Evolutionary conservation across 495 filamentous ascomycete genomes (phyloP).

Genomic region (Hypoxylon lienhwacheense): DNA sequence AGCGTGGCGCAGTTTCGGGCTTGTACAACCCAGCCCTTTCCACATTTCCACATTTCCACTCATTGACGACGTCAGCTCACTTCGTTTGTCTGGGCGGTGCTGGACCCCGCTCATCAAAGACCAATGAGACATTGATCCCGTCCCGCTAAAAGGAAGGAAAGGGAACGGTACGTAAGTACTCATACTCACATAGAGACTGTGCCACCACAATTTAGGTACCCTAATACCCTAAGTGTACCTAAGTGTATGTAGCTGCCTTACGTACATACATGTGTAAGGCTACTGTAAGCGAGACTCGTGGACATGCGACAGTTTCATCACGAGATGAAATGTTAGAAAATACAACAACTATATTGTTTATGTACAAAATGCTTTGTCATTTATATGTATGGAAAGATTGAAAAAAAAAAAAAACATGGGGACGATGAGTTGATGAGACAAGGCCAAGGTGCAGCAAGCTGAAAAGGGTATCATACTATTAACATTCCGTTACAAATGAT

Average conservation of each 20-base stretch:
- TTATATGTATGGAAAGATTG: no score
- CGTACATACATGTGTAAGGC: no score
- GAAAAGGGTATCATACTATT: conserved; percentile 5
- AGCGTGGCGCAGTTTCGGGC: conserved; percentile 33
- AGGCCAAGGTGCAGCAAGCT: conserved; percentile 12
- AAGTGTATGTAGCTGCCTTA: no score
- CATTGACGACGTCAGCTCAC: conserved; percentile 31
- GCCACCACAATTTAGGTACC: neutral
- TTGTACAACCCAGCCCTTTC: conserved; percentile 23
- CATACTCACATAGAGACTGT: no score
- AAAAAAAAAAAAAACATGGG: no score
- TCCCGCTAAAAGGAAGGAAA: conserved; percentile 14
- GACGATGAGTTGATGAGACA: neutral
- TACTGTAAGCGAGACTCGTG: no score
- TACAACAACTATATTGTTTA: no score
- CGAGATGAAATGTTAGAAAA: no score
- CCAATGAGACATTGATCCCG: conserved; percentile 18
- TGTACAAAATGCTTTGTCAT: no score
- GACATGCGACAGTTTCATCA: no score
- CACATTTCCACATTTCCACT: neutral
- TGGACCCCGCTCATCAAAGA: conserved; percentile 19
- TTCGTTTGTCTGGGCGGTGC: conserved; percentile 20
- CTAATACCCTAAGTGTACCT: no score
- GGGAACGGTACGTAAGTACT: no score
- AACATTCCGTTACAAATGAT: conserved; percentile 9